phyloP scores from a whole-genome alignment of 192 early-diverging fungal species.

The Allomyces macrogynus region DNA sequence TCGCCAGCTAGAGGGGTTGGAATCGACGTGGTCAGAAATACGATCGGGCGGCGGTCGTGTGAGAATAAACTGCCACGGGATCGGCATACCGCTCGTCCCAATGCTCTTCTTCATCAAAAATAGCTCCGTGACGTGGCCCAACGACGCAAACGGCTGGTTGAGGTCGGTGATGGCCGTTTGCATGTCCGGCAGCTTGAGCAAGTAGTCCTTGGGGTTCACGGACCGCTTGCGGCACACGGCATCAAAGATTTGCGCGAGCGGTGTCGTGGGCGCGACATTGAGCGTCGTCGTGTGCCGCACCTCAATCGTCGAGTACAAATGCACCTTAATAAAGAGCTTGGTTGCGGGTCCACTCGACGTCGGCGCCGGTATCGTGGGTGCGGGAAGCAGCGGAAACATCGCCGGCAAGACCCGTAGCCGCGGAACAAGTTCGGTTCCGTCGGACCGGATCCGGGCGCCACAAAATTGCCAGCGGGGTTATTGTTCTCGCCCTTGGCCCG shows the following conservation, averaged over 20 bases:
- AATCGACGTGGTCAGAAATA: background rate
- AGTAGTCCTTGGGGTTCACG: constrained; percentile 64
- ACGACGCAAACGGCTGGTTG: background rate
- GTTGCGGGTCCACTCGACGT: background rate
- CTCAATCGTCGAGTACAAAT: constrained; percentile 45
- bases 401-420: background rate
- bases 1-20: background rate
- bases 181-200: constrained; percentile 57
- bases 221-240: constrained; percentile 72
- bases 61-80: no score
- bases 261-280: constrained; percentile 42
- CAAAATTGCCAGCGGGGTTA: constrained; percentile 5
- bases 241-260: constrained; percentile 61
- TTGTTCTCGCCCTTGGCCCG: constrained; percentile 11
- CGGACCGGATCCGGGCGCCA: constrained; percentile 3
- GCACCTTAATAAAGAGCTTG: constrained; percentile 28
- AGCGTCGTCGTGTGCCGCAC: constrained; percentile 84
- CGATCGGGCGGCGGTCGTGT: no score
- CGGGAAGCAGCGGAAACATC: no score
- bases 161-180: background rate
- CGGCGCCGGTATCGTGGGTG: background rate
- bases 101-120: background rate
- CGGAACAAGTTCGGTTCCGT: background rate
- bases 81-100: no score
- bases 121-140: background rate